Conservation (phyloP, 192 early-diverging fungal species). For the Geranomyces michiganensis region DNA sequence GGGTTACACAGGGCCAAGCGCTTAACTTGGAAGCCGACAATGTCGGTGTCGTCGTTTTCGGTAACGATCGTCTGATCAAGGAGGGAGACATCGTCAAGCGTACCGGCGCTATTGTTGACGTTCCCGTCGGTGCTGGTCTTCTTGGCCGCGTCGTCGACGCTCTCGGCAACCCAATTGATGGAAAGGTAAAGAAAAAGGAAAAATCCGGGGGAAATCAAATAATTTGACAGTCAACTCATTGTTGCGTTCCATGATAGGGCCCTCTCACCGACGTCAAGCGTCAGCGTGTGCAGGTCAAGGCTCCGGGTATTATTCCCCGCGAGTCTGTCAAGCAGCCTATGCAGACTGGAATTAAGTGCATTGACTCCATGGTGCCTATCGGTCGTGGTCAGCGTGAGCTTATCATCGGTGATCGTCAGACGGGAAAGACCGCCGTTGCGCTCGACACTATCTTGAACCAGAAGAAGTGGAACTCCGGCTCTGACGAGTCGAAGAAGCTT, state of each 20-base stretch:
- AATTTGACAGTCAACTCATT: not conserved
- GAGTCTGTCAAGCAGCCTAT: slow-evolving; percentile 99
- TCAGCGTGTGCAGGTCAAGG: slow-evolving; percentile 98
- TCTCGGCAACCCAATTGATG: slow-evolving; percentile 99
- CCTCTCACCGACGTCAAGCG: slow-evolving; percentile 84
- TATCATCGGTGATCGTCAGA: slow-evolving; percentile 99
- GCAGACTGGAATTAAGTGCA: slow-evolving; percentile 99
- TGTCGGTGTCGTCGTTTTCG: slow-evolving; percentile 99
- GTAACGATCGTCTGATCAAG: slow-evolving; percentile 99
- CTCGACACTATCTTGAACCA: slow-evolving; percentile 99
- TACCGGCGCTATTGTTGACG: slow-evolving; percentile 98
- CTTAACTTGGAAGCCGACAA: slow-evolving; percentile 99
- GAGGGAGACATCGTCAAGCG: slow-evolving; percentile 99
- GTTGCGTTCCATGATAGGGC: slow-evolving; percentile 59
- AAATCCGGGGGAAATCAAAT: not conserved
- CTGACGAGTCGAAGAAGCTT: slow-evolving; percentile 96
- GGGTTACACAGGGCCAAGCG: slow-evolving; percentile 84
- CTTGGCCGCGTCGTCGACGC: slow-evolving; percentile 99
- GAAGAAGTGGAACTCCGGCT: slow-evolving; percentile 96
- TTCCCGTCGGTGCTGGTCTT: slow-evolving; percentile 92
- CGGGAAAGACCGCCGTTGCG: slow-evolving; percentile 99
- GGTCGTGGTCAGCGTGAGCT: slow-evolving; percentile 99
- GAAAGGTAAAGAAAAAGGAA: too few relatives aligned
- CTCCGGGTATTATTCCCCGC: slow-evolving; percentile 99
- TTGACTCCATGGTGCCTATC: slow-evolving; percentile 99